phyloP scores from a whole-genome alignment of 768 basidiomycete species.

The Lactarius indigo region DNA sequence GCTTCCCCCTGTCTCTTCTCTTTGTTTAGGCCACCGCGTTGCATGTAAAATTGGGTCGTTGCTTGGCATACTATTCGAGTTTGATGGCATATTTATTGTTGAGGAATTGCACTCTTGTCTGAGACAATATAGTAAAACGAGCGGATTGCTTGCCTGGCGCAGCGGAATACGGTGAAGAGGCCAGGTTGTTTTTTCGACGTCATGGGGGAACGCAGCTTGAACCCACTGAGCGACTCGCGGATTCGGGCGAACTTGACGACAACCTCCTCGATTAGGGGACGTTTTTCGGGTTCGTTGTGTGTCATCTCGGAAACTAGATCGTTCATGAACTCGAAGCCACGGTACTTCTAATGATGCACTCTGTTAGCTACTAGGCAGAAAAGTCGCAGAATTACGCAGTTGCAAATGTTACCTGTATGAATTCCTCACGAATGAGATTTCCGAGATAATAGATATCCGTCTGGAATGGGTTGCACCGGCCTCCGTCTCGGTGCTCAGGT shows the following conservation, averaged over 20 bases:
- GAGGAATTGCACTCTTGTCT: constrained; percentile 4
- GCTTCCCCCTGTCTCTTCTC: background rate
- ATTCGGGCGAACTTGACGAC: constrained; percentile 34
- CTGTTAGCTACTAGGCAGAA: background rate
- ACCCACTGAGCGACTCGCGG: constrained; percentile 27
- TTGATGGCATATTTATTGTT: background rate
- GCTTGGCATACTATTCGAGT: too few relatives aligned
- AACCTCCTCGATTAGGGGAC: constrained; percentile 39
- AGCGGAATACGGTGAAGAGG: constrained; percentile 1
- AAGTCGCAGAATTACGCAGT: background rate
- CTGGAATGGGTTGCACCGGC: constrained; percentile 27
- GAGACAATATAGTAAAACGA: constrained; percentile 2
- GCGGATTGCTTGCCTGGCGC: constrained; percentile 2
- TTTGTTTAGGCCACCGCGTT: background rate
- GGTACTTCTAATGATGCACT: constrained; percentile 5
- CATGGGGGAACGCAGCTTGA: constrained; percentile 32
- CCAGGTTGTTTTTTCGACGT: constrained; percentile 2
- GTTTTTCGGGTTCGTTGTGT: constrained; percentile 33
- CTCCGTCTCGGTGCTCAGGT: constrained; percentile 26
- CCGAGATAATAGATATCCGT: constrained; percentile 31
- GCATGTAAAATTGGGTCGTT: background rate
- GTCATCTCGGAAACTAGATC: constrained; percentile 35
- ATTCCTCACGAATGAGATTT: constrained; percentile 25
- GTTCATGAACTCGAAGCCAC: constrained; percentile 19
- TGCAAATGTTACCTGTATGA: constrained; percentile 22